A percentile compares a stretch with the other conserved stretches of the same genome.
Conservation (phyloP, 257 asterid genomes). For the Nicotiana paniculata region DNA sequence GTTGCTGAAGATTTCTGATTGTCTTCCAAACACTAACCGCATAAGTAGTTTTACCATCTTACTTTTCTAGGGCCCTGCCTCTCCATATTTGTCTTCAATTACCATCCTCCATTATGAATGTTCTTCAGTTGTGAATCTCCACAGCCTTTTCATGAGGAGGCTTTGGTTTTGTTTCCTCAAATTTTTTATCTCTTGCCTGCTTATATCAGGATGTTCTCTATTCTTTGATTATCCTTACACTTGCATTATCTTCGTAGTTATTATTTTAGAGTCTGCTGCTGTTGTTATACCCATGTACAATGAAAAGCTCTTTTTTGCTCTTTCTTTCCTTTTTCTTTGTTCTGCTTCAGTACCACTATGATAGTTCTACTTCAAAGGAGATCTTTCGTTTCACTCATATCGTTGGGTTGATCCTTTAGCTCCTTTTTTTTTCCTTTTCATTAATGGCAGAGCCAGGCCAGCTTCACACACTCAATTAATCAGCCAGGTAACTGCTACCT, state of each 20-base stretch:
- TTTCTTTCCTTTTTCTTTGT: neutral
- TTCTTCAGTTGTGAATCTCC: no score
- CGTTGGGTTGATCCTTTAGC: neutral
- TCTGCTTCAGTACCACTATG: neutral
- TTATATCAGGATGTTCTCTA: neutral
- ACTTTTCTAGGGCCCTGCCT: no score
- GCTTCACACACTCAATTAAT: neutral
- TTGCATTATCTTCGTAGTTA: neutral
- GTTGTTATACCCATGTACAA: neutral
- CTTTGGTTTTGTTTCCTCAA: no score
- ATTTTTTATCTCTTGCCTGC: neutral
- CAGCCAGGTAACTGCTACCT: neutral
- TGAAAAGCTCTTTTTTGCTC: neutral
- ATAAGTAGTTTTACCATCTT: no score
- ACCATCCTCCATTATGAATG: no score
- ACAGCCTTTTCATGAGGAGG: no score
- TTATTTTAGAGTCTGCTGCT: neutral
- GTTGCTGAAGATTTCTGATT: no score
- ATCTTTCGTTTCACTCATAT: neutral
- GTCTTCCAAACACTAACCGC: no score
- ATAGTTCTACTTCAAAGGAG: neutral
- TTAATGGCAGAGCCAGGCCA: neutral
- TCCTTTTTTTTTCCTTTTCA: neutral
- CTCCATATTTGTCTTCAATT: no score
- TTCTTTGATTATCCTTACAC: neutral